Conservation (phyloP, 768 basidiomycete genomes). For the Dacryopinax primogenitus region DNA sequence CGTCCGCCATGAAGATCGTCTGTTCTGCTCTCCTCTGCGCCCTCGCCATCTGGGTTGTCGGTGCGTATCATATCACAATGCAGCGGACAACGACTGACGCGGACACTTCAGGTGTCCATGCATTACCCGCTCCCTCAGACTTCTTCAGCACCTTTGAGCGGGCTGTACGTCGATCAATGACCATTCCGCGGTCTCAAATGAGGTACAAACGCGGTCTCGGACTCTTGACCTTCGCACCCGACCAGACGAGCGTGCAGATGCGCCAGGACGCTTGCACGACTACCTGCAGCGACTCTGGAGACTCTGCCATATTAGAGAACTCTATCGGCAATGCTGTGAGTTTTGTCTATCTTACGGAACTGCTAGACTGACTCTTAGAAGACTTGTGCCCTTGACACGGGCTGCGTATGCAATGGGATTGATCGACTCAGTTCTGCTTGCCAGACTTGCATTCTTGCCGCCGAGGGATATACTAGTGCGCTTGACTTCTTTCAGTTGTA, state of each 20-base stretch:
- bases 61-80: not conserved
- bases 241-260: not conserved
- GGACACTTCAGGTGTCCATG: not conserved
- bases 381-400: not conserved
- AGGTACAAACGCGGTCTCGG: not conserved
- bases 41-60: not conserved
- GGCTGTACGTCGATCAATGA: not conserved
- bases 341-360: not conserved
- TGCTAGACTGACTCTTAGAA: not conserved
- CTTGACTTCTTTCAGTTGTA: not conserved
- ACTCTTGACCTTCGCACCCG: not conserved
- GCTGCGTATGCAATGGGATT: not conserved
- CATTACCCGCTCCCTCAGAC: not conserved
- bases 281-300: not conserved
- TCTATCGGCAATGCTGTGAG: not conserved
- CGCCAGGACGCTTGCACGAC: not conserved
- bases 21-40: not conserved
- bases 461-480: not conserved
- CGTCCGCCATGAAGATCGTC: not conserved
- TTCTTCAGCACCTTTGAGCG: not conserved
- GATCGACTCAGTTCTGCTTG: not conserved
- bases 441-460: not conserved
- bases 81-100: not conserved
- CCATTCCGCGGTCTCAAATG: not conserved
- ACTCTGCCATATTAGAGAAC: not conserved